These are phyloP conservation scores for Cenchrus americanus DNA, from an alignment of 176 grass and related monocot species.

Conservation along the genomic window DNA sequence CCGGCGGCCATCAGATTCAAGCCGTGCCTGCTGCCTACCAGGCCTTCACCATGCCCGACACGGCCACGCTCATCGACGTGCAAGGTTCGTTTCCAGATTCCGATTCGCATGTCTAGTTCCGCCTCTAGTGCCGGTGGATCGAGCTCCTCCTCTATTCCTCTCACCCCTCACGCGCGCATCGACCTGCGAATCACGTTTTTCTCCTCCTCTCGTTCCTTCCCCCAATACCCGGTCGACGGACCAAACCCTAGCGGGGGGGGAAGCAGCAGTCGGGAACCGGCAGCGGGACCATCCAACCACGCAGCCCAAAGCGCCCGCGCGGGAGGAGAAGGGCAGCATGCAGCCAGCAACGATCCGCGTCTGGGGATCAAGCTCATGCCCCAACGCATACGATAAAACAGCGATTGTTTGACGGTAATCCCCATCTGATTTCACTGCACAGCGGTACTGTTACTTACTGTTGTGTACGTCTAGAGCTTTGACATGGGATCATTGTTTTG, in stretches of 20 bases:
- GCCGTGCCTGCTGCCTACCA: background rate
- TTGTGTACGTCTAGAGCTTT: background rate
- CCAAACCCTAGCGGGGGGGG: background rate
- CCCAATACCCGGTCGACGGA: background rate
- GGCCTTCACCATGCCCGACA: conserved; percentile 41
- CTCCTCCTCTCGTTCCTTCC: background rate
- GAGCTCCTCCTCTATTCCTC: too few relatives aligned
- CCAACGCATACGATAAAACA: background rate
- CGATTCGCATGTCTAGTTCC: background rate
- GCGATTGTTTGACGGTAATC: background rate
- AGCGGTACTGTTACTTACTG: background rate
- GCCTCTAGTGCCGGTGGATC: background rate
- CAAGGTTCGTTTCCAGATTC: conserved; percentile 49
- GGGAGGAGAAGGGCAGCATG: background rate
- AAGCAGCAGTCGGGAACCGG: background rate
- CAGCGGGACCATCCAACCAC: background rate
- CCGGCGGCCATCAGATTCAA: background rate
- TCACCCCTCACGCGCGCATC: too few relatives aligned
- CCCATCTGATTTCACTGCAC: background rate
- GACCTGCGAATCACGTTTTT: background rate
- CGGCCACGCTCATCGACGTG: conserved; percentile 54
- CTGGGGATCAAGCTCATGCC: background rate
- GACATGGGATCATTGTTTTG: too few relatives aligned
- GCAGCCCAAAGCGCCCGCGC: background rate
- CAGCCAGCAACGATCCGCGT: background rate